Evolutionary conservation across 345 rosid genomes (phyloP), one percentile per base, ranked within the genome.

Genomic region (Murraya paniculata): DNA sequence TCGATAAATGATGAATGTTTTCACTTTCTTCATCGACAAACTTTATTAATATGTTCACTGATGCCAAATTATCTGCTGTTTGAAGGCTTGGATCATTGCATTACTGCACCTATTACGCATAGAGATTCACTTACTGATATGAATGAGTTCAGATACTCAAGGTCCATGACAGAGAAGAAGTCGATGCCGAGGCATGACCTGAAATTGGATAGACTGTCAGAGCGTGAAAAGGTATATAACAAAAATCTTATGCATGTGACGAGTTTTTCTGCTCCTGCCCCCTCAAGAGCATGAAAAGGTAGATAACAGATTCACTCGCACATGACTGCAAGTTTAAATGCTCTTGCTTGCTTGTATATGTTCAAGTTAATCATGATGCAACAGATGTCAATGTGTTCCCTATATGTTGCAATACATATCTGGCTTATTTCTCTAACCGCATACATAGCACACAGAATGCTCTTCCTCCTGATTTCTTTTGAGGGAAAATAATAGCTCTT

Each of bases 131-230:
- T 88, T 22, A 57, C 85, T 28, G 87, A 88, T 80, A 89, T 82
- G 35, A n/a, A 82, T 58, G 89, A 87, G 75, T 80, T 88, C 55
- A 72, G 81, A 70, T 83, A 84, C 77, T 84, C 89, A 71, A 88
- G 91, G 84, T 94, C 99, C 55, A 72, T 92, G 90, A 89, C 89
- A 8, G 98, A 91, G 81, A 92, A 82, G 85, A 89, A 73, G 73
- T 77, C 80, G 24, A 72, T 83, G 36, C 76, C 80, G 0, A 82
- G 81, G 85, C 94, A 87, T 81, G 90, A 88, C 80, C 85, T 85
- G 62, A 90, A 85, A 71, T 79, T 96, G 75, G 92, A 94, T 80
- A 85, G 93, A 84, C 82, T 96, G 73, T 87, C 98, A 7, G 97
- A 96, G 77, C 82, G 81, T 30, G 95, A 96, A 84, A 92, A 92